Conservation (phyloP, 306 rosid species). For the Leucaena leucocephala region DNA sequence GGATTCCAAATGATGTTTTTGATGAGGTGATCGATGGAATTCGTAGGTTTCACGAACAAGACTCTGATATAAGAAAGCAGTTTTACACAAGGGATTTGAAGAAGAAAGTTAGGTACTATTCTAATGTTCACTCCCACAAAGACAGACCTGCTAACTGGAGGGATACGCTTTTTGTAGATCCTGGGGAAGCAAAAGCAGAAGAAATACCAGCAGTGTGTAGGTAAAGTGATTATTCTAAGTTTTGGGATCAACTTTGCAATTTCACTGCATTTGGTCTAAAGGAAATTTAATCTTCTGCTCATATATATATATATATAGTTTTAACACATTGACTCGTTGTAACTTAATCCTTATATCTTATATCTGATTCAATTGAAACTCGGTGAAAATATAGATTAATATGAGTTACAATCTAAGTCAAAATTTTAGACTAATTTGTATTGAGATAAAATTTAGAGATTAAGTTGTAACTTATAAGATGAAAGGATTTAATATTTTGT, state of each 20-base stretch:
- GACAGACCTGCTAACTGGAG: slow-evolving; percentile 53
- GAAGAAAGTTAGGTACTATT: slow-evolving; percentile 34
- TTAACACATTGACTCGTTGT: too few species aligned
- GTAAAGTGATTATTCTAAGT: slow-evolving; percentile 19
- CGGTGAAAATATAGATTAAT: too few species aligned
- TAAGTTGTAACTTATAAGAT: too few species aligned
- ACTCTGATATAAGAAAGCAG: slow-evolving; percentile 27
- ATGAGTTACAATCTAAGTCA: too few species aligned
- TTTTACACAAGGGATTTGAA: slow-evolving; percentile 22
- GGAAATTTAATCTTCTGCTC: too few species aligned
- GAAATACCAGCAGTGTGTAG: slow-evolving; percentile 43
- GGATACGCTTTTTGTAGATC: slow-evolving; percentile 47
- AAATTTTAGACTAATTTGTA: too few species aligned
- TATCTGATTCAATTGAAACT: too few species aligned
- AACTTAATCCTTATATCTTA: too few species aligned
- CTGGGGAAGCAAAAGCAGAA: slow-evolving; percentile 36
- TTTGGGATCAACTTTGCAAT: neutral
- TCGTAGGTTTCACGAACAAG: slow-evolving; percentile 45
- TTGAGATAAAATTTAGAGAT: too few species aligned
- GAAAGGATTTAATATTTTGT: too few species aligned
- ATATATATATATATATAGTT: too few species aligned
- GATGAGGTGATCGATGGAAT: slow-evolving; percentile 35
- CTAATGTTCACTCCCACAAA: slow-evolving; percentile 44
- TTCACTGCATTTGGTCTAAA: neutral
- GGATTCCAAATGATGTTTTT: slow-evolving; percentile 32